Evolutionary conservation across 2,329 filamentous ascomycete genomes (phyloP), one percentile per base, ranked within the genome.

Genomic region (Beauveria varroae): DNA sequence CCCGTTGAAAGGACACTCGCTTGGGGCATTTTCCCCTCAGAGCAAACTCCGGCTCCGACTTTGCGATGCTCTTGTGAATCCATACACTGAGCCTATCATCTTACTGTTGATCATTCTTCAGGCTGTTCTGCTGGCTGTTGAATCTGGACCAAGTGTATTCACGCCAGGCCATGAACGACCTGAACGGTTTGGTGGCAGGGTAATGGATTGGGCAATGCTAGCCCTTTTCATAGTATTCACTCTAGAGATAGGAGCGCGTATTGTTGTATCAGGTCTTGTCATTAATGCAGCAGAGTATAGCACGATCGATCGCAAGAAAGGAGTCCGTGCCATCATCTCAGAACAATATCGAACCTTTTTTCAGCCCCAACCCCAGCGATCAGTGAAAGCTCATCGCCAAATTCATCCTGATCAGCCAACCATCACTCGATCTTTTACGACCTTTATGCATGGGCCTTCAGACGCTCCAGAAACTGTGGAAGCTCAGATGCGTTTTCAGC

Each of bases 271-370:
- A 0, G 96, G 95, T 0, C 89, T 99, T 67, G 81, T 99, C 37
- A 79, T 96, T 66, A 99, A 99, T 70, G 90, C 95, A 1, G 79
- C 86, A 9, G 93, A 97, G 71, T 97, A 97, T 73, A 96, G 91
- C 73, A 96, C 92, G 5, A 89, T 96, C 64, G 90, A 96, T 72
- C 85, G 90, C 58, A 84, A 88, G 65, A 80, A 87, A 37, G 90
- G 92, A 12, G 75, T 96, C 9, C 86, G 85, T 57, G 86, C 87
- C 65, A 90, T 88, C 12, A 78, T 97, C 22, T 78, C 85, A 47
- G 87, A 90, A 64, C 93, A 93, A 74, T 90, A 90, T 63, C 85
- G 86, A 63, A 82, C 85, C 24, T 81, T 96, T 26, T 96, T 98
- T 71, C 86, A 89, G n/a, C 89, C 91, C 1, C 86, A 96, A 67